Conservation (phyloP, 108 stramenopile species). For the Fistulifera pelliculosa region DNA sequence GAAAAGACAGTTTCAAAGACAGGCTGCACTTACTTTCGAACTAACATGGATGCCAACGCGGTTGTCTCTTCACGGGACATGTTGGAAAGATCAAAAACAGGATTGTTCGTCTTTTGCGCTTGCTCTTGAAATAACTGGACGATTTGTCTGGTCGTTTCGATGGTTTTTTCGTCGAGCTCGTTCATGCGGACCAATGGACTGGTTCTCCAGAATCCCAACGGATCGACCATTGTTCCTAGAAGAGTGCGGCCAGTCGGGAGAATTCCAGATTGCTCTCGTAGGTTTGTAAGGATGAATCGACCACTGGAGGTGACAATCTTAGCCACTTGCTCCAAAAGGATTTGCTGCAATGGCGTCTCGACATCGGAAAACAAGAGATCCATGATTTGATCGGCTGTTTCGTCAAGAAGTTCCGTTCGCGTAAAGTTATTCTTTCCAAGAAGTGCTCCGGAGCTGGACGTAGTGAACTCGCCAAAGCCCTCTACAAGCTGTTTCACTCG, state of each 20-base stretch:
- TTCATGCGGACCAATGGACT: constrained; percentile 61
- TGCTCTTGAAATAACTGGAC: constrained; percentile 32
- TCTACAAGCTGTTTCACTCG: constrained; percentile 74
- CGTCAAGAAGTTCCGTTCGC: constrained; percentile 44
- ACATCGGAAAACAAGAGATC: constrained; percentile 72
- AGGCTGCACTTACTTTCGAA: constrained; percentile 20
- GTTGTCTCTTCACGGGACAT: constrained; percentile 46
- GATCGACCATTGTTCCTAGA: constrained; percentile 74
- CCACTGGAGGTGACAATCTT: constrained; percentile 64
- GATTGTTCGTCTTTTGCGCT: constrained; percentile 10
- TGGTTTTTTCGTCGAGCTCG: constrained; percentile 58
- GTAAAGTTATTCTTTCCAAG: constrained; percentile 35
- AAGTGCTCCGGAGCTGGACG: constrained; percentile 53
- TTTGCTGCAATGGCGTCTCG: constrained; percentile 71
- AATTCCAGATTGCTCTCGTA: constrained; percentile 54
- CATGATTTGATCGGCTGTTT: constrained; percentile 52
- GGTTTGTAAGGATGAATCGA: constrained; percentile 51
- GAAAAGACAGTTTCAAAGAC: no score
- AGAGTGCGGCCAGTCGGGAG: constrained; percentile 66
- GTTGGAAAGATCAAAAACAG: constrained; percentile 37
- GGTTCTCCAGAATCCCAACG: constrained; percentile 72
- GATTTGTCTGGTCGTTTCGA: constrained; percentile 67
- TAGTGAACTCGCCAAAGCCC: constrained; percentile 73
- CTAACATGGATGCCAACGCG: constrained; percentile 50
- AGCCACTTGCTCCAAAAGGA: constrained; percentile 75